phyloP scores from a whole-genome alignment of 768 basidiomycete genomes.

The Mycena pura region DNA sequence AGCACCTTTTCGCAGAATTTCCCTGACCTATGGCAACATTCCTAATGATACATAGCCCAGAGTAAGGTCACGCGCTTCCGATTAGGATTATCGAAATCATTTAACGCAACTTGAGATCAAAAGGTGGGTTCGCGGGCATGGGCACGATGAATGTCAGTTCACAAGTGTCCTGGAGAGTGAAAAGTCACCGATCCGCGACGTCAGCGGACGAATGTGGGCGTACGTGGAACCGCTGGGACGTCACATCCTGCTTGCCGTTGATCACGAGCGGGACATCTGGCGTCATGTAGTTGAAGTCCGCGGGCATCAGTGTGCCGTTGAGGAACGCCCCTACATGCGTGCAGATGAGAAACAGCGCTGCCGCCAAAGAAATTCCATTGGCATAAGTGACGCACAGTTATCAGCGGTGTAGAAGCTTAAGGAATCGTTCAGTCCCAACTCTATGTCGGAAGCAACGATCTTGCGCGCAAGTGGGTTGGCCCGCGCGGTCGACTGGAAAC shows the following conservation, averaged over 20 bases:
- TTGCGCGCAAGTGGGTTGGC: conserved; percentile 65
- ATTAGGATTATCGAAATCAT: no score
- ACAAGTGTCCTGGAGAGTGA: conserved; percentile 56
- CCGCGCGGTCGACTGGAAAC: conserved; percentile 61
- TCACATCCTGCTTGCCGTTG: conserved; percentile 51
- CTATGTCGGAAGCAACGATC: conserved; percentile 60
- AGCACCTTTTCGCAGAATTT: not conserved
- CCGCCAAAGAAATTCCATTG: no score
- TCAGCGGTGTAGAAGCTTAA: conserved; percentile 55
- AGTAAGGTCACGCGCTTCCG: no score
- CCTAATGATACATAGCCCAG: no score
- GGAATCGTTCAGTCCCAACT: conserved; percentile 42
- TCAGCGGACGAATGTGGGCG: conserved; percentile 22
- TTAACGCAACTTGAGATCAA: conserved; percentile 43
- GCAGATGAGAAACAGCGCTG: not conserved
- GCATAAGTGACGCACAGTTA: conserved; percentile 51
- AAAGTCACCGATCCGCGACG: no score
- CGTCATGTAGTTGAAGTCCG: conserved; percentile 50
- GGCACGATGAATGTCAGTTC: conserved; percentile 43
- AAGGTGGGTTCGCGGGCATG: conserved; percentile 54
- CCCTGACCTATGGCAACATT: conserved; percentile 53
- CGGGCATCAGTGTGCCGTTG: conserved; percentile 49
- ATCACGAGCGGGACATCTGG: conserved; percentile 49
- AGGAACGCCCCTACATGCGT: conserved; percentile 54
- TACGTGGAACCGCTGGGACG: conserved; percentile 57